Conservation (phyloP, 306 rosid species). For the Styphnolobium japonicum region DNA sequence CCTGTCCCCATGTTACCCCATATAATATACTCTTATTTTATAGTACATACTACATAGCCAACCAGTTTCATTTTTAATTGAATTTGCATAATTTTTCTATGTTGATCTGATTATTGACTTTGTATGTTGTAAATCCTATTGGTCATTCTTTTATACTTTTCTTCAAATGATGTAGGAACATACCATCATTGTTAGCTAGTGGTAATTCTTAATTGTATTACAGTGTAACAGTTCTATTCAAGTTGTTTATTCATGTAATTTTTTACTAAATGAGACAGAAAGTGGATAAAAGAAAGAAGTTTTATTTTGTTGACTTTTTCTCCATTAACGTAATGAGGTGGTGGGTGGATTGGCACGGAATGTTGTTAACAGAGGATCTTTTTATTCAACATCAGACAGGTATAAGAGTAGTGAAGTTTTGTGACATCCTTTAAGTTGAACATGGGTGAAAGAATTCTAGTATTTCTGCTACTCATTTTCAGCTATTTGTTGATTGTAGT, state of each 20-base stretch:
- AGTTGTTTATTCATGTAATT: not conserved
- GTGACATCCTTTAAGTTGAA: constrained; percentile 18
- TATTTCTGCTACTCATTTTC: constrained; percentile 27
- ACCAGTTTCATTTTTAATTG: not conserved
- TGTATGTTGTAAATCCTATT: not conserved
- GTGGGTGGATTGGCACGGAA: not conserved
- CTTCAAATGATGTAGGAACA: constrained; percentile 23
- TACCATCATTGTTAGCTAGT: constrained; percentile 10
- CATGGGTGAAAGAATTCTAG: constrained; percentile 30
- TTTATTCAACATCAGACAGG: constrained; percentile 1
- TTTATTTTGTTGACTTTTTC: not conserved
- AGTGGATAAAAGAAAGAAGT: not conserved
- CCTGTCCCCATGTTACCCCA: not conserved
- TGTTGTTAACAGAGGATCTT: not conserved
- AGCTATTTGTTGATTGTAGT: constrained; percentile 16
- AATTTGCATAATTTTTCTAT: not conserved
- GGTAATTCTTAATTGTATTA: constrained; percentile 12
- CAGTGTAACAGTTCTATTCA: not conserved
- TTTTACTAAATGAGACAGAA: not conserved
- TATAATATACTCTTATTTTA: not conserved
- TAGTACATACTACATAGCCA: not conserved
- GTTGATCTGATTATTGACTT: constrained; percentile 20
- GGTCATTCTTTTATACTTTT: not conserved
- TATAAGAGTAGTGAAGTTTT: not conserved
- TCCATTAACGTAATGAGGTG: not conserved